phyloP scores from a whole-genome alignment of 805 yeast genomes.

The Candida fluviatilis region DNA sequence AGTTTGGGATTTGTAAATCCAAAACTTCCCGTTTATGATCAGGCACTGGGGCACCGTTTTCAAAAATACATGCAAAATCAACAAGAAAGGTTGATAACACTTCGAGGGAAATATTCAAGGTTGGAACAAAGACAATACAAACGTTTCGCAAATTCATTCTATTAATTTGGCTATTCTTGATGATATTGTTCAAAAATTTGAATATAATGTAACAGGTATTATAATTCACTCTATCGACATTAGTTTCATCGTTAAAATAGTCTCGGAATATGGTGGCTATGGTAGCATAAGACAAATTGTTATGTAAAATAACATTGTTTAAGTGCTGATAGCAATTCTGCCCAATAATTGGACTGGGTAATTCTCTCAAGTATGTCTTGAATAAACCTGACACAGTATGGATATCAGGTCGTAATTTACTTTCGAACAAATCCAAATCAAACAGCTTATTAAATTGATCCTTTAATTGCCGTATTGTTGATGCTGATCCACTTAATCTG shows the following conservation, averaged over 20 bases:
- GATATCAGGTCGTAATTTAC: constrained; percentile 56
- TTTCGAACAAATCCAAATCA: constrained; percentile 62
- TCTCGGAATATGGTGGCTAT: constrained; percentile 28
- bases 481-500: constrained; percentile 83
- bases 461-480: constrained; percentile 65
- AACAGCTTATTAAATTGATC: constrained; percentile 61
- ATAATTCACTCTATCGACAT: constrained; percentile 53
- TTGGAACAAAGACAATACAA: constrained; percentile 80
- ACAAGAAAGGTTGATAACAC: constrained; percentile 56
- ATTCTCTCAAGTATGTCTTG: constrained; percentile 74
- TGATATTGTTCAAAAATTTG: constrained; percentile 61
- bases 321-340: constrained; percentile 36
- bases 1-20: constrained; percentile 51
- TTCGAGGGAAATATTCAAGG: constrained; percentile 63
- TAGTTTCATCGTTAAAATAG: constrained; percentile 21
- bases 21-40: constrained; percentile 43
- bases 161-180: constrained; percentile 56
- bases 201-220: constrained; percentile 64
- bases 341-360: constrained; percentile 69
- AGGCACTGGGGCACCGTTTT: constrained; percentile 41
- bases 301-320: constrained; percentile 17
- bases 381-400: constrained; percentile 85
- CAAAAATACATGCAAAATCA: constrained; percentile 61
- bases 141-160: constrained; percentile 81
- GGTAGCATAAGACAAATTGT: constrained; percentile 18